Evolutionary conservation across 768 basidiomycete species (phyloP).

Genomic region (Auricularia auricula-judae): DNA sequence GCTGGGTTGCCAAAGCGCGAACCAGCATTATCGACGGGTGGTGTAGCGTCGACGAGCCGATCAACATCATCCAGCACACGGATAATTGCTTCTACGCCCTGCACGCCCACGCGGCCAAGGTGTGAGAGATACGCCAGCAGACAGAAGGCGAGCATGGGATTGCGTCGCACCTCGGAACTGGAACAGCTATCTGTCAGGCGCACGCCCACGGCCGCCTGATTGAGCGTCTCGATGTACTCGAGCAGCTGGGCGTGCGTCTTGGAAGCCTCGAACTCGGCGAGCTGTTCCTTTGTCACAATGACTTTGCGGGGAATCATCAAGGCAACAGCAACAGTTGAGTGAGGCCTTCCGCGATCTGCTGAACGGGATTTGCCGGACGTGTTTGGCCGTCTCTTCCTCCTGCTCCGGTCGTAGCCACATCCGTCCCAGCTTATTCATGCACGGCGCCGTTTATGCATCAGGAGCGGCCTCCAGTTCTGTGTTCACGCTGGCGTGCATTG

Average conservation of each 20-base stretch:
- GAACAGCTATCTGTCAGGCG: slow-evolving; percentile 60
- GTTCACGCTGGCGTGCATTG: too few species aligned
- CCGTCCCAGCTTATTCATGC: too few species aligned
- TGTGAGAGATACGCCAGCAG: not conserved
- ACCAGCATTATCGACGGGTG: slow-evolving; percentile 79
- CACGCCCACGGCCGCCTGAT: slow-evolving; percentile 60
- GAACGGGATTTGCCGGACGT: not conserved
- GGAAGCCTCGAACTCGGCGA: slow-evolving; percentile 72
- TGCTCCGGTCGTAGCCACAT: too few species aligned
- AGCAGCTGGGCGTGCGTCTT: slow-evolving; percentile 57
- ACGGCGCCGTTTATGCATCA: too few species aligned
- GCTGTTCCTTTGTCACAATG: slow-evolving; percentile 67
- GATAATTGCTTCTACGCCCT: slow-evolving; percentile 60
- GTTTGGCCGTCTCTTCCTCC: not conserved
- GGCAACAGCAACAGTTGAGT: not conserved
- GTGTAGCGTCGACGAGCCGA: slow-evolving; percentile 52
- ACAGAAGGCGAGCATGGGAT: slow-evolving; percentile 3
- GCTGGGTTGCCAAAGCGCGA: slow-evolving; percentile 98
- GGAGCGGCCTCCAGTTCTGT: too few species aligned
- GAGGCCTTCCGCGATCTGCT: not conserved
- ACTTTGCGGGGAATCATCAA: slow-evolving; percentile 45
- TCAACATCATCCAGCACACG: slow-evolving; percentile 57
- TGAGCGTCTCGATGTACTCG: slow-evolving; percentile 61
- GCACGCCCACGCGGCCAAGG: slow-evolving; percentile 1
- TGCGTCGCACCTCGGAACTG: slow-evolving; percentile 43